Conservation (phyloP, 345 rosid species). For the Sisymbrium altissimum region DNA sequence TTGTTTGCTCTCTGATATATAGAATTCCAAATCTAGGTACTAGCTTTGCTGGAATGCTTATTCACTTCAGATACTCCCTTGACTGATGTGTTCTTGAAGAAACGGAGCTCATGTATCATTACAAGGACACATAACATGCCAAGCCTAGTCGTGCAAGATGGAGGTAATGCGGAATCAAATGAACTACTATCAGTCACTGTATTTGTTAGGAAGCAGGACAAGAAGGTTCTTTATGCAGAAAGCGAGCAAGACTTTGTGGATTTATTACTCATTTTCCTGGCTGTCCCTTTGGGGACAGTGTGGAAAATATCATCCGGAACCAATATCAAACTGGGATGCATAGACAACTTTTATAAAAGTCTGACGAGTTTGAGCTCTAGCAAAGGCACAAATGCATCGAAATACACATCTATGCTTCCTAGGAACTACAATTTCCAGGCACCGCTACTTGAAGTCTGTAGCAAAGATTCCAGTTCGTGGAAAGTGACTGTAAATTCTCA, state of each 20-base stretch:
- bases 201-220: neutral
- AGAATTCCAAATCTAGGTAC: neutral
- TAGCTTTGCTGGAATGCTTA: slow-evolving; percentile 2
- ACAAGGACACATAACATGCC: neutral
- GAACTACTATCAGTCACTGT: neutral
- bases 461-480: neutral
- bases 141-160: too few species aligned
- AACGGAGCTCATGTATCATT: neutral
- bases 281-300: neutral
- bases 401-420: neutral
- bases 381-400: too few species aligned
- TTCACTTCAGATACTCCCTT: slow-evolving; percentile 15
- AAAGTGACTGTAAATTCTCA: neutral
- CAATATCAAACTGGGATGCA: neutral
- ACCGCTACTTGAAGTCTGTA: neutral
- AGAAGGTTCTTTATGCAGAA: slow-evolving; percentile 3
- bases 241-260: slow-evolving; percentile 10
- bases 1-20: neutral
- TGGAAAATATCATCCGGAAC: neutral
- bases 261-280: neutral
- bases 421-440: neutral
- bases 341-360: slow-evolving; percentile 5
- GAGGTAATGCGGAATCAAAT: neutral
- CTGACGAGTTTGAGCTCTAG: too few species aligned
- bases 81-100: slow-evolving; percentile 16